A percentile compares a stretch with the other conserved stretches of the same genome.
phyloP scores from a whole-genome alignment of 2,329 filamentous ascomycete species.

The Cyanodermella asteris region DNA sequence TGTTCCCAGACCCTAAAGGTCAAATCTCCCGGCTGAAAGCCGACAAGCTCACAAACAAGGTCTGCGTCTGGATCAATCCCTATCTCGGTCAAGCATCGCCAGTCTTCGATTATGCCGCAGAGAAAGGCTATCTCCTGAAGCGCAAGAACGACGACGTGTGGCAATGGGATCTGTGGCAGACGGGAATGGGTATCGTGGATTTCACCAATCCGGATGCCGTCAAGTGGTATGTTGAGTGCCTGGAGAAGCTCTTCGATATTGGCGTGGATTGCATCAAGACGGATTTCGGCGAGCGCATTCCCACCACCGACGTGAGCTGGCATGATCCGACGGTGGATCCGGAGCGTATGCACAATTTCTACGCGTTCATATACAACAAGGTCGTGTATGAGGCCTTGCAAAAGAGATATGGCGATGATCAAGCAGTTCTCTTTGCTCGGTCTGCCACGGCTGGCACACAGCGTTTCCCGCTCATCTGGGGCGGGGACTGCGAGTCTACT shows the following conservation, averaged over 20 bases:
- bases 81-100: constrained; percentile 50
- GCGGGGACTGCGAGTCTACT: too few species aligned
- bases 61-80: constrained; percentile 58
- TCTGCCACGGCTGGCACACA: too few species aligned
- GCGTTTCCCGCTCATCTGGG: too few species aligned
- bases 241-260: constrained; percentile 42
- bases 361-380: constrained; percentile 52
- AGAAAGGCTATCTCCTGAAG: constrained; percentile 49
- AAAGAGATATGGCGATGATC: constrained; percentile 24
- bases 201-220: constrained; percentile 51
- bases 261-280: constrained; percentile 56
- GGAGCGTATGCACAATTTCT: constrained; percentile 54
- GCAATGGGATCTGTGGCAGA: constrained; percentile 62
- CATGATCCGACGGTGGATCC: constrained; percentile 39
- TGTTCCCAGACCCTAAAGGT: constrained; percentile 45
- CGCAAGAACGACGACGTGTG: constrained; percentile 47
- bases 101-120: constrained; percentile 39
- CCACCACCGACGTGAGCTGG: constrained; percentile 42
- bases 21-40: constrained; percentile 44
- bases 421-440: constrained; percentile 46
- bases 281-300: constrained; percentile 54
- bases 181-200: constrained; percentile 52
- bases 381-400: constrained; percentile 45
- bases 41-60: constrained; percentile 39
- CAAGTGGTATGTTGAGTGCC: constrained; percentile 40